Evolutionary conservation across 805 yeast genomes (phyloP).

Genomic region (Metschnikowia cerradonensis): DNA sequence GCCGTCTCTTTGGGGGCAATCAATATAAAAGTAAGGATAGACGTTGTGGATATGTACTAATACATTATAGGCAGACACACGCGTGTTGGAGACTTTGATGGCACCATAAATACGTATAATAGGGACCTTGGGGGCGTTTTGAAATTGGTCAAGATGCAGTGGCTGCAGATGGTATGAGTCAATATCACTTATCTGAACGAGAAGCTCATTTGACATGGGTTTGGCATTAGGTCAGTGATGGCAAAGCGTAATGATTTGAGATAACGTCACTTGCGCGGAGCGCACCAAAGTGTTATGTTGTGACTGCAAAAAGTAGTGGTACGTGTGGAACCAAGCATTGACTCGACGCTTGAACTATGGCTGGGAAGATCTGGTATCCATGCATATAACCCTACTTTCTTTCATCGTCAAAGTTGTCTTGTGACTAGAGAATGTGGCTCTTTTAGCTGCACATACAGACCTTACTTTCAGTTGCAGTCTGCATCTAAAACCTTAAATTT

Average conservation of each 20-base stretch:
- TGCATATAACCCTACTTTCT: too few species aligned
- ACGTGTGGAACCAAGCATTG: neutral
- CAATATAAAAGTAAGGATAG: slow-evolving; percentile 75
- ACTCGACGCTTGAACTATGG: neutral
- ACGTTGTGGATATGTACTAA: slow-evolving; percentile 76
- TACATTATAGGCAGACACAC: slow-evolving; percentile 23
- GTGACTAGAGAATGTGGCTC: neutral
- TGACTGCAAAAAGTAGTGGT: neutral
- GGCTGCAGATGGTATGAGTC: slow-evolving; percentile 67
- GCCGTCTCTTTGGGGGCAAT: slow-evolving; percentile 43
- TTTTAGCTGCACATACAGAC: neutral
- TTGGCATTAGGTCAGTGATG: neutral
- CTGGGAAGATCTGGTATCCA: too few species aligned
- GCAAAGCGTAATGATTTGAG: neutral
- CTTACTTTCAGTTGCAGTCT: neutral
- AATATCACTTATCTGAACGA: slow-evolving; percentile 55
- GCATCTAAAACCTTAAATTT: neutral
- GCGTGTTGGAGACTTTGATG: slow-evolving; percentile 44
- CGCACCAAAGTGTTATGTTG: neutral
- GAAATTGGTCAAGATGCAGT: slow-evolving; percentile 47
- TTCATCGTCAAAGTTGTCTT: too few species aligned
- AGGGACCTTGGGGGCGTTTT: slow-evolving; percentile 55
- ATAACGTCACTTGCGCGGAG: neutral
- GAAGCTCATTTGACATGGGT: slow-evolving; percentile 13
- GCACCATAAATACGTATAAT: slow-evolving; percentile 75